Conservation (phyloP, 352 stramenopile genomes). For the Globisporangium nagaii region DNA sequence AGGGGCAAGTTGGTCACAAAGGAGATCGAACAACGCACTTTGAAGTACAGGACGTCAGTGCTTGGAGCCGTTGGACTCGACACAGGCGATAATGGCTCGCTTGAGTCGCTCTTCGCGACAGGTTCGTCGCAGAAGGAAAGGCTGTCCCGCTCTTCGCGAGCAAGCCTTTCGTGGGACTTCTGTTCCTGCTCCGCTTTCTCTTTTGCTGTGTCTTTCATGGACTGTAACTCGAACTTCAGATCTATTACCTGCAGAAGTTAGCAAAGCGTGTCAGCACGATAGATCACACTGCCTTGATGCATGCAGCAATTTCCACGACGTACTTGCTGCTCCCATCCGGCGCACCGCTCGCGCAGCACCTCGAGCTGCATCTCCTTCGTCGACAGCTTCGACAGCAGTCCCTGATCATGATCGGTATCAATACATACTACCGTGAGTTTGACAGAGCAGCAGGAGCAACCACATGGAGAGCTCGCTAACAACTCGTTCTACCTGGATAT, state of each 20-base stretch:
- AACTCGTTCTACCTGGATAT: slow-evolving; percentile 7
- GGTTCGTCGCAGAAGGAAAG: slow-evolving; percentile 2
- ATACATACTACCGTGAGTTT: no score
- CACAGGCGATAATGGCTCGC: background rate
- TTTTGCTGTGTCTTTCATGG: slow-evolving; percentile 22
- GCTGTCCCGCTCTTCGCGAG: slow-evolving; percentile 4
- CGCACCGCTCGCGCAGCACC: slow-evolving; percentile 27
- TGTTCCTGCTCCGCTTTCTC: slow-evolving; percentile 22
- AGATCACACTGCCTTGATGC: no score
- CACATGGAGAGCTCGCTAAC: no score
- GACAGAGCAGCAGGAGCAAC: no score
- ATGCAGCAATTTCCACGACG: slow-evolving; percentile 5
- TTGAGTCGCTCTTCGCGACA: background rate
- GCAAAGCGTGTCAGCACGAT: no score
- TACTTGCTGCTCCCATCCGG: slow-evolving; percentile 42
- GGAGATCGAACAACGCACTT: slow-evolving; percentile 1
- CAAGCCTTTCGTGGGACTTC: background rate
- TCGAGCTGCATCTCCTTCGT: slow-evolving; percentile 38
- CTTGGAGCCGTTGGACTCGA: slow-evolving; percentile 1
- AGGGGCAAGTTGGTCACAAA: background rate
- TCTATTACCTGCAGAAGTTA: slow-evolving; percentile 30
- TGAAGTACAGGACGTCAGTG: slow-evolving; percentile 1
- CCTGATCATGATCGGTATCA: no score
- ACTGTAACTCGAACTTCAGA: slow-evolving; percentile 48
- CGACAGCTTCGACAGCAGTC: slow-evolving; percentile 18